Evolutionary conservation across 2,329 filamentous ascomycete species (phyloP), one percentile per base, ranked within the genome.

Genomic region (Magnaporthiopsis incrustans): DNA sequence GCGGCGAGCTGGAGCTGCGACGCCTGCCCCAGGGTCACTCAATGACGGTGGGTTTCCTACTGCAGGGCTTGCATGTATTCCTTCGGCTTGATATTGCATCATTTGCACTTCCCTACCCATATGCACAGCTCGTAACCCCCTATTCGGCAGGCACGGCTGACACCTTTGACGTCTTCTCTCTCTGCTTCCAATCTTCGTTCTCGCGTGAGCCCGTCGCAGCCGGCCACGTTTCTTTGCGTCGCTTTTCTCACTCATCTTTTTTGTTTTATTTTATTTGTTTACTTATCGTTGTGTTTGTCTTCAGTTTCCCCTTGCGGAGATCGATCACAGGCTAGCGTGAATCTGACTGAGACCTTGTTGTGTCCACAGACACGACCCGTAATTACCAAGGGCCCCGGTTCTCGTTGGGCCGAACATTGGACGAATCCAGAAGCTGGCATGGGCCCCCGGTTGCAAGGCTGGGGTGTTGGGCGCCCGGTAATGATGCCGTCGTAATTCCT

Each of bases 281-380:
- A 18, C 59, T 38, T 38, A 12, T 10, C 35, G 15, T 60, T 30
- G 60, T 18, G 32, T 27, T 32, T 60, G 1, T 35, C 38, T 44
- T 27, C 14, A 8, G 2, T 38, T 38, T 22, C 38, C 33, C 12
- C 25, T 26, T 60, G 32, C 33, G 38, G 26, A 14, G n/a, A 25
- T 60, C 59, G 59, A 38, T 60, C 33, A 60, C 15, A 38, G n/a
- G 22, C 33, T 38, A 60, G 33, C 33, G n/a, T 32, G 44, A 53
- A 53, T 53, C 44, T 25, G 18, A 53, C 44, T n/a, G 44, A 53
- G 44, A 53, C 44, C 44, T 53, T 25, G 44, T 22, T n/a, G 44
- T 22, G 44, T 53, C 44, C n/a, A 25, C 22, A 53, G 44, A 10
- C 44, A n/a, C 44, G n/a, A 53, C 44, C 44, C 44, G 44, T 53